phyloP scores from a whole-genome alignment of 2,329 filamentous ascomycete genomes.

The Penicillium decumbens region DNA sequence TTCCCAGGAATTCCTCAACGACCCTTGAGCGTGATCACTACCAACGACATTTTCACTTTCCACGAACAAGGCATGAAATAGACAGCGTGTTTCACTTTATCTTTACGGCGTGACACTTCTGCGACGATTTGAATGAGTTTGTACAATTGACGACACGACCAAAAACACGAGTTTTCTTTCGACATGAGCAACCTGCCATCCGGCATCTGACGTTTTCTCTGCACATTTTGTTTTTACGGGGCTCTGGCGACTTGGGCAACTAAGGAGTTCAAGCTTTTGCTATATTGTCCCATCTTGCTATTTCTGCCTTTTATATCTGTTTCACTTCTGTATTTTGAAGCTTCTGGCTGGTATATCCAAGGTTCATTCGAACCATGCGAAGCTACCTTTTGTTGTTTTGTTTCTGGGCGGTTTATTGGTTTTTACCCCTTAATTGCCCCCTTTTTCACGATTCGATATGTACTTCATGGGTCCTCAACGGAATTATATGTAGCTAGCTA shows the following conservation, averaged over 20 bases:
- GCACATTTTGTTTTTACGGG: conserved; percentile 5
- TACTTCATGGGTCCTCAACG: conserved; percentile 20
- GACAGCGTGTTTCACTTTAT: conserved; percentile 10
- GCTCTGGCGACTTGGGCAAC: background rate
- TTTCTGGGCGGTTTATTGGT: conserved; percentile 5
- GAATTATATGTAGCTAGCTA: conserved; percentile 17
- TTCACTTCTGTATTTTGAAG: background rate
- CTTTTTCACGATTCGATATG: conserved; percentile 16
- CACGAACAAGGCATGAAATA: conserved; percentile 11
- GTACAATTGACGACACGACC: conserved; percentile 24
- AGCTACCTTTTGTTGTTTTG: conserved; percentile 1
- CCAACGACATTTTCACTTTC: conserved; percentile 3
- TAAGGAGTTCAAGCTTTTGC: background rate
- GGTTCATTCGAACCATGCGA: background rate
- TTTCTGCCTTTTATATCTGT: background rate
- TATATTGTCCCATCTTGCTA: conserved; percentile 12
- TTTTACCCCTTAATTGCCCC: conserved; percentile 10
- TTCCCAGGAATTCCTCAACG: conserved; percentile 37
- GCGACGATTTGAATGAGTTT: conserved; percentile 22
- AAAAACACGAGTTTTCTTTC: conserved; percentile 9
- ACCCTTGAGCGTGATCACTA: conserved; percentile 18
- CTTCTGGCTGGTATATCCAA: background rate
- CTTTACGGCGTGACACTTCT: conserved; percentile 15
- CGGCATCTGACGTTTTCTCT: conserved; percentile 7
- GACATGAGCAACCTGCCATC: conserved; percentile 1